Evolutionary conservation across 1,284 basidiomycete species (phyloP).

Genomic region (Peniophora sp.): DNA sequence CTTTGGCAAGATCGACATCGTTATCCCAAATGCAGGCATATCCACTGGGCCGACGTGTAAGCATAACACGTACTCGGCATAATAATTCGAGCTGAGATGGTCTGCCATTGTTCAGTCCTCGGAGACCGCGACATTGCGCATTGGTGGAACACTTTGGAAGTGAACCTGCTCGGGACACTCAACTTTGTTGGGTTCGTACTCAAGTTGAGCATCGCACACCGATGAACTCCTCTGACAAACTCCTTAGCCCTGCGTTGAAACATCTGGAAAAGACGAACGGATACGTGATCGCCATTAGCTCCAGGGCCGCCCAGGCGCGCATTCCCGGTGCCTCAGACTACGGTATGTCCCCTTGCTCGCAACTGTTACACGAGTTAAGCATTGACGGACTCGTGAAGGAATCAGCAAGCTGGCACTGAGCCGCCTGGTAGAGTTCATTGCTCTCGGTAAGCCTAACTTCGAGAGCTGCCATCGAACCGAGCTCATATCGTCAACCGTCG

Average conservation of each 20-base stretch:
- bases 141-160: not conserved
- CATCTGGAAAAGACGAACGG: not conserved
- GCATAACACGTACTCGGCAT: too few relatives aligned
- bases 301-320: not conserved
- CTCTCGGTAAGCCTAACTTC: not conserved
- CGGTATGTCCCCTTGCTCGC: not conserved
- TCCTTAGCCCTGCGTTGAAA: not conserved
- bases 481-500: not conserved
- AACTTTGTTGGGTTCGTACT: not conserved
- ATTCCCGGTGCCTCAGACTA: not conserved
- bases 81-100: too few relatives aligned
- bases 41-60: not conserved
- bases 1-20: conserved; percentile 9
- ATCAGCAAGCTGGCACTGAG: not conserved
- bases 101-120: not conserved
- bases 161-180: not conserved
- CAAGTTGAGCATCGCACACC: not conserved
- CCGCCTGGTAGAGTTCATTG: not conserved
- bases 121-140: not conserved
- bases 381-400: not conserved
- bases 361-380: too few relatives aligned
- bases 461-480: too few relatives aligned
- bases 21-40: conserved; percentile 8
- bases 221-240: not conserved
- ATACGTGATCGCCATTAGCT: not conserved